Percentiles rank a stretch among this genome's conserved stretches.
These are phyloP conservation scores for Phytophthora sansomeana DNA, from an alignment of 352 stramenopile genomes.

Conservation along the genomic window DNA sequence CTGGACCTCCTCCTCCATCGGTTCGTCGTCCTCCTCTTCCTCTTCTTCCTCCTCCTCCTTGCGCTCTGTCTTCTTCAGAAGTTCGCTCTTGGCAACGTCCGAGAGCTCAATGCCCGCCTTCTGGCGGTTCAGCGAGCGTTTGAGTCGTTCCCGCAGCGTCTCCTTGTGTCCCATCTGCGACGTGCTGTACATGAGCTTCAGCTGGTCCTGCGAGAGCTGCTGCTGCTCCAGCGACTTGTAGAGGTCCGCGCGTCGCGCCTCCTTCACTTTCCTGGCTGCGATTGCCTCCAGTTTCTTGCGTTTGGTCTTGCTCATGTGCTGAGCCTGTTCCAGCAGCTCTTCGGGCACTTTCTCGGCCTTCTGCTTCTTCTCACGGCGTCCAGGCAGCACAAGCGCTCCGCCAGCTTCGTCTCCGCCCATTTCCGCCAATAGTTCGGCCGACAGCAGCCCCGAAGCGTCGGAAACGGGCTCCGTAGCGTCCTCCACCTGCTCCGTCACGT, in stretches of 20 bases:
- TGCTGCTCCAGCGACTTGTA: conserved; percentile 82
- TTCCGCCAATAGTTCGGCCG: conserved; percentile 69
- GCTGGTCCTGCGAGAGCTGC: conserved; percentile 66
- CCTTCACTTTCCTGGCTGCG: conserved; percentile 79
- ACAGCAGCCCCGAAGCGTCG: conserved; percentile 53
- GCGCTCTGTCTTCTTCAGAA: conserved; percentile 56
- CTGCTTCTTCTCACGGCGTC: conserved; percentile 56
- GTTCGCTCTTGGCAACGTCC: conserved; percentile 54
- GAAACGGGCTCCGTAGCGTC: neutral
- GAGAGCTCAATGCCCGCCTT: conserved; percentile 77
- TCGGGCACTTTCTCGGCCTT: conserved; percentile 61
- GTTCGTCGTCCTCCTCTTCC: conserved; percentile 29
- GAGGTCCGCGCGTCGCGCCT: conserved; percentile 72
- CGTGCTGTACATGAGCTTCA: conserved; percentile 81
- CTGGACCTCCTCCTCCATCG: conserved; percentile 26
- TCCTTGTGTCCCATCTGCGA: conserved; percentile 85
- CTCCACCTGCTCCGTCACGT: conserved; percentile 3
- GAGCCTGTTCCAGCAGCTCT: conserved; percentile 68
- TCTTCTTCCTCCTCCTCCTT: conserved; percentile 24
- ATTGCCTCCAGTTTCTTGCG: conserved; percentile 85
- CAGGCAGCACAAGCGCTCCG: conserved; percentile 69
- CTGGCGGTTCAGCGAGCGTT: conserved; percentile 79
- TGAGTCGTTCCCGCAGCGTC: conserved; percentile 79
- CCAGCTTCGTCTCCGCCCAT: conserved; percentile 60
- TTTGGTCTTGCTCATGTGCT: conserved; percentile 84